Percentiles rank a stretch among this genome's conserved stretches.
Evolutionary conservation across 208 protist species (phyloP).

Genomic region (Trypanosoma avium): DNA sequence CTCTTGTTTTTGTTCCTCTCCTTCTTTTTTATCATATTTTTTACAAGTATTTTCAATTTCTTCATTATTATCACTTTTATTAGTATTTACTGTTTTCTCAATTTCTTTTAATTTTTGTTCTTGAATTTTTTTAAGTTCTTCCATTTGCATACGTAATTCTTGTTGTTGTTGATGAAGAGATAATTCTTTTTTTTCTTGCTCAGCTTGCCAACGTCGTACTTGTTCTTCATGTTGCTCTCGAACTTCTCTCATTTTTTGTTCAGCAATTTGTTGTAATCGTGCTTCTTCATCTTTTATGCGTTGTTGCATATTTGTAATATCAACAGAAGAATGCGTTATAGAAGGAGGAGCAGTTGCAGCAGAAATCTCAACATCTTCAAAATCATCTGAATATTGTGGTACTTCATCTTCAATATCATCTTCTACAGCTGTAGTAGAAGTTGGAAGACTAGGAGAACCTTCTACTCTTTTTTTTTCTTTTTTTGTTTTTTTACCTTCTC

Average conservation of each 20-base stretch:
- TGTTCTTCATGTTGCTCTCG: constrained; percentile 43
- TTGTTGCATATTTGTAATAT: constrained; percentile 26
- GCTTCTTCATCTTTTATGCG: constrained; percentile 30
- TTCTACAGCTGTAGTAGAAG: constrained; percentile 29
- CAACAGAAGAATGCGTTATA: constrained; percentile 10
- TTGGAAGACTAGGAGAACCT: neutral
- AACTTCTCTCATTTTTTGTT: constrained; percentile 31
- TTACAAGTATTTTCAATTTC: too few species aligned
- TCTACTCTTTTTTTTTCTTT: neutral
- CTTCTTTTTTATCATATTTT: too few species aligned
- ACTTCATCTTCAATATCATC: constrained; percentile 28
- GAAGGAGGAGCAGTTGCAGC: constrained; percentile 10
- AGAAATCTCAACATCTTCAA: constrained; percentile 63
- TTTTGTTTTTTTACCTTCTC: neutral
- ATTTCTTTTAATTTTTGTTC: constrained; percentile 21
- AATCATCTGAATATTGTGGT: constrained; percentile 62
- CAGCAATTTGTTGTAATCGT: constrained; percentile 33
- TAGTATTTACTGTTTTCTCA: constrained; percentile 18
- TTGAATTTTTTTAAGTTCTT: constrained; percentile 41
- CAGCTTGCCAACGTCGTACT: constrained; percentile 36
- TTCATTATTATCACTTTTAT: constrained; percentile 13
- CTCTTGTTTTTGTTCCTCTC: too few species aligned
- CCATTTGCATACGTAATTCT: constrained; percentile 35
- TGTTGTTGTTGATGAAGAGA: constrained; percentile 20
- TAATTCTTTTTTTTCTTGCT: constrained; percentile 29